Evolutionary conservation across 495 filamentous ascomycete genomes (phyloP), one percentile per base, ranked within the genome.

Genomic region (Neurospora sp.): DNA sequence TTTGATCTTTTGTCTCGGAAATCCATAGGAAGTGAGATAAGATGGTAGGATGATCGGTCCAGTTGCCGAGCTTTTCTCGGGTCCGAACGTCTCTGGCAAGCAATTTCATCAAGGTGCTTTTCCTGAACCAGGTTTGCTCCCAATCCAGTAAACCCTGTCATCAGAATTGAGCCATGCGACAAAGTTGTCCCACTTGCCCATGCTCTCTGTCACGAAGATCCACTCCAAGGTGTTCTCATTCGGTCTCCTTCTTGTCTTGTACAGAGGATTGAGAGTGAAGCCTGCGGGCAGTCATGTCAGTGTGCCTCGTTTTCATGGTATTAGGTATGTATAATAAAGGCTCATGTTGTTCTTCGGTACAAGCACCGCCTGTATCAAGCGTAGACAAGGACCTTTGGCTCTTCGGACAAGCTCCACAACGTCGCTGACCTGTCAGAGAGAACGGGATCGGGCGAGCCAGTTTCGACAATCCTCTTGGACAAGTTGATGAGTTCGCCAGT

Each of bases 61-160:
- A 49, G 3, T 9, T 49, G 44, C n/a, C 23, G n/a, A 49, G 44
- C 23, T 2, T 4, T 8, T 49, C 0, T 23, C 35, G 4, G 8
- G 72, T 76, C 14, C 70, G 69, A 2, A 35, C 35, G 38, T 75
- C 37, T 35, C 41, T 44, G 27, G 14, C 20, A n/a, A 76, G 79
- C 60, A 81, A 76, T 42, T 87, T 87, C 83, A 87, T 86, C n/a
- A 86, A 77, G 14, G 85, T 87, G 11, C 85, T 87, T 87, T 87
- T 2, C 86, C 85, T 35, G 83, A 77, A 6, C 84, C 86, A 8
- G 86, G 84, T 71, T 87, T 87, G 2, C 86, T 85, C 73, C 77
- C 83, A 31, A 87, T 83, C 85, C 84, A 87, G 12, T 85, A 74
- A 14, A 76, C 72, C 5, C 73, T 73, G 0, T 38, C 14, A 27